Evolutionary conservation across 2,329 filamentous ascomycete species (phyloP).

Genomic region (Xylaria sp.): DNA sequence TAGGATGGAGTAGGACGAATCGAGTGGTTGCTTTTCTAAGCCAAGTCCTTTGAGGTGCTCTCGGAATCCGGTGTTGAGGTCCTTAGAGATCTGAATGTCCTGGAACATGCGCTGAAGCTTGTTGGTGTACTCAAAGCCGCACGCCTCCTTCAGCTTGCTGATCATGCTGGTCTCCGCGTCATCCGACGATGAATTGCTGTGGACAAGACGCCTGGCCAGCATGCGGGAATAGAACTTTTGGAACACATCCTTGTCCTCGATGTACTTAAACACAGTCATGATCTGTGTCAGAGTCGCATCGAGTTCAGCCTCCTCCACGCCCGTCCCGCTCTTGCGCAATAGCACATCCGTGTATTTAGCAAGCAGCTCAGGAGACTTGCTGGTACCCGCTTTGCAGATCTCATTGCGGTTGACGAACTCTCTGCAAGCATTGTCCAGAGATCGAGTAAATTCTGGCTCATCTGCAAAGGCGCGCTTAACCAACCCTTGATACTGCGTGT

Average conservation of each 20-base stretch:
- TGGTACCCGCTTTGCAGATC: conserved; percentile 90
- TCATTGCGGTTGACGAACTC: conserved; percentile 99
- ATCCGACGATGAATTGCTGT: conserved; percentile 92
- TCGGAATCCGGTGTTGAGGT: conserved; percentile 87
- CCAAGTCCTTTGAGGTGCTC: conserved; percentile 70
- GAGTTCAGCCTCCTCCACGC: conserved; percentile 90
- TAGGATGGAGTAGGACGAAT: conserved; percentile 89
- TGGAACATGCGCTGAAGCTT: conserved; percentile 99
- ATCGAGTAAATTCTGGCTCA: conserved; percentile 95
- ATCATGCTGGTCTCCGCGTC: conserved; percentile 99
- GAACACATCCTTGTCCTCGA: conserved; percentile 99
- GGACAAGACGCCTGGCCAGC: conserved; percentile 90
- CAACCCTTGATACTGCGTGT: conserved; percentile 87
- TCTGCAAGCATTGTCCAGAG: conserved; percentile 92
- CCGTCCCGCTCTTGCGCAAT: conserved; percentile 89
- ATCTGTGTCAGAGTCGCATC: conserved; percentile 88
- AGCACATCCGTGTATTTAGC: conserved; percentile 95
- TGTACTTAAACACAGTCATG: conserved; percentile 99
- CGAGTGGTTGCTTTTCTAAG: conserved; percentile 71
- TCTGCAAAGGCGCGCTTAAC: conserved; percentile 93
- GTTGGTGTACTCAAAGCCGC: conserved; percentile 98
- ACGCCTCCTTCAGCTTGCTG: conserved; percentile 97
- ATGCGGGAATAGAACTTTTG: conserved; percentile 99
- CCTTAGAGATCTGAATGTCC: conserved; percentile 98
- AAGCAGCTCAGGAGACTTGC: conserved; percentile 90